Conservation (phyloP, 2,329 filamentous ascomycete genomes). For the Aphanocladium album region DNA sequence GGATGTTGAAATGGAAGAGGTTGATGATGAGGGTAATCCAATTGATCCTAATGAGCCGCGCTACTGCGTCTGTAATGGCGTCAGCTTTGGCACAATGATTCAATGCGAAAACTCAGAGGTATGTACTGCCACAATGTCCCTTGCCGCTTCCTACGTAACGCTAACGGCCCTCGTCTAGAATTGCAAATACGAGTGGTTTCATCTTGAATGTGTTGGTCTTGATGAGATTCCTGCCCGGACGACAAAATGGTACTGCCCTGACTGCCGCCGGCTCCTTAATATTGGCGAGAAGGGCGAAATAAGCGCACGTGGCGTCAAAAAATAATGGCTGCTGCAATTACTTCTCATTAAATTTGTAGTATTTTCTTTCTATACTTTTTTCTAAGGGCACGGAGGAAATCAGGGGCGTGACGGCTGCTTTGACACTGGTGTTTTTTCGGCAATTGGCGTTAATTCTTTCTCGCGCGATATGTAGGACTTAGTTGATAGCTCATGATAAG, state of each 20-base stretch:
- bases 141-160: not conserved
- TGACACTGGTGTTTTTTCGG: not conserved
- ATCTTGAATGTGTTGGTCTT: constrained; percentile 70
- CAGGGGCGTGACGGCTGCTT: not conserved
- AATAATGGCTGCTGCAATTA: constrained; percentile 20
- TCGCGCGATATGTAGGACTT: not conserved
- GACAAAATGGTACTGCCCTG: constrained; percentile 80
- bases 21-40: constrained; percentile 62
- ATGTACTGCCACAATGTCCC: constrained; percentile 12
- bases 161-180: constrained; percentile 36
- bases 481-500: not conserved
- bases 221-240: constrained; percentile 63
- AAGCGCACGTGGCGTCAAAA: constrained; percentile 51
- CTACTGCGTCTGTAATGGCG: constrained; percentile 74
- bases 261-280: constrained; percentile 60
- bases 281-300: constrained; percentile 61
- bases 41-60: constrained; percentile 71
- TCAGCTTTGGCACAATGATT: constrained; percentile 81
- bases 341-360: not conserved
- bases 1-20: constrained; percentile 51
- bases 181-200: constrained; percentile 82
- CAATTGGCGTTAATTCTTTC: not conserved
- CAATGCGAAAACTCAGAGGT: constrained; percentile 74
- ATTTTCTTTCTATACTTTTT: not conserved
- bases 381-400: not conserved